A percentile compares a stretch with the other conserved stretches of the same genome.
Evolutionary conservation across 2,329 filamentous ascomycete genomes (phyloP).

Genomic region (Curvularia lunata): DNA sequence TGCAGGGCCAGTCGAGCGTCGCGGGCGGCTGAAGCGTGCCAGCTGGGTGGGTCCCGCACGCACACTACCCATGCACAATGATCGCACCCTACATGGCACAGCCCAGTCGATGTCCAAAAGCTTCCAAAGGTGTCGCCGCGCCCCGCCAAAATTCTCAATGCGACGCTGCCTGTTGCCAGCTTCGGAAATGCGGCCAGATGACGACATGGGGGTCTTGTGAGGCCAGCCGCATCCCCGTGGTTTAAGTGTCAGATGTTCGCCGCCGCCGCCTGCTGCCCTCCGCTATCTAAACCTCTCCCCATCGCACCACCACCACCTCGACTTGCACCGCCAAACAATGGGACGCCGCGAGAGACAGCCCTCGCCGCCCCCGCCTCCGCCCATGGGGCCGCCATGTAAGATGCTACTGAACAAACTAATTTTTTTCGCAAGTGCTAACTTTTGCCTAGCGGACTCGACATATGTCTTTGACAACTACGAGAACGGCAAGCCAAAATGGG

Average conservation of each 20-base stretch:
- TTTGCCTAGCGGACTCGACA: conserved; percentile 24
- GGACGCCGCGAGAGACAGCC: conserved; percentile 28
- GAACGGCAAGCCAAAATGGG: conserved; percentile 37
- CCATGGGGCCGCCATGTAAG: conserved; percentile 21
- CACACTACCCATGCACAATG: conserved; percentile 26
- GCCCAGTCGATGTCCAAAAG: conserved; percentile 23
- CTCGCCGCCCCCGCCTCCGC: conserved; percentile 28
- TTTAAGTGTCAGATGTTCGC: conserved; percentile 24
- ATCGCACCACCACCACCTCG: conserved; percentile 1
- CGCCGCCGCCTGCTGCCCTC: conserved; percentile 1
- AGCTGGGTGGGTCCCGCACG: conserved; percentile 5
- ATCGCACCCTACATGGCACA: conserved; percentile 19
- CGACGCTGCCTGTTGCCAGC: conserved; percentile 13
- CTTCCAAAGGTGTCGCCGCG: conserved; percentile 17
- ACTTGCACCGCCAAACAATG: conserved; percentile 17
- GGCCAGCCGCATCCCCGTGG: conserved; percentile 7
- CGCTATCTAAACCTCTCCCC: conserved; percentile 2
- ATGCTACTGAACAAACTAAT: neutral
- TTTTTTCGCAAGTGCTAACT: conserved; percentile 3
- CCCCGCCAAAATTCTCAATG: conserved; percentile 15
- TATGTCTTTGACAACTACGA: conserved; percentile 40
- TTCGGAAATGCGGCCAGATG: conserved; percentile 21
- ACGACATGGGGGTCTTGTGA: conserved; percentile 24
- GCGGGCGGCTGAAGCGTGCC: conserved; percentile 12
- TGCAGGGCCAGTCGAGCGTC: conserved; percentile 8